A percentile compares a stretch with the other conserved stretches of the same genome.
These are phyloP conservation scores for Monosporozyma unispora DNA, from an alignment of 805 yeast genomes.

Conservation along the genomic window DNA sequence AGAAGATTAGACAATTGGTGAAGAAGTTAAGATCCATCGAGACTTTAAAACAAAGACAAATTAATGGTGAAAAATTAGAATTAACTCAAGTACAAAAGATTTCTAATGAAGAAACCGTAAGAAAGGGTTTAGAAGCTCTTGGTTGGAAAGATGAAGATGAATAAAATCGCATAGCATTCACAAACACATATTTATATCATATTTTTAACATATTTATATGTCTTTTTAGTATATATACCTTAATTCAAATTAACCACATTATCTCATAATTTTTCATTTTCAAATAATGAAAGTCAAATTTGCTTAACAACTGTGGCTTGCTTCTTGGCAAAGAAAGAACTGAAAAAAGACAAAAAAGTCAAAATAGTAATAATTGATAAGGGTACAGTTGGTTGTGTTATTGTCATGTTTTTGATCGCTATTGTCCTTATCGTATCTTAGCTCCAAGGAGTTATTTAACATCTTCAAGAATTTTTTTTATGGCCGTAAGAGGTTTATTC, in stretches of 20 bases:
- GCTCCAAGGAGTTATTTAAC: too few species aligned
- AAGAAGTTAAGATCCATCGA: constrained; percentile 96
- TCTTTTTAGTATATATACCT: not conserved
- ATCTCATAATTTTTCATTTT: too few species aligned
- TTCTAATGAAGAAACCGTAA: constrained; percentile 72
- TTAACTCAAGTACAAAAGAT: constrained; percentile 89
- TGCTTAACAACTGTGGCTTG: too few species aligned
- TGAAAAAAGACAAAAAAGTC: too few species aligned
- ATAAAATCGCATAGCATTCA: not conserved
- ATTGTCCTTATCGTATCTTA: too few species aligned
- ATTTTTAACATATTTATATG: not conserved
- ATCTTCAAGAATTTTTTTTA: too few species aligned
- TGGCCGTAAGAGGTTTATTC: too few species aligned
- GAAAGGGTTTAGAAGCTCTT: constrained; percentile 59
- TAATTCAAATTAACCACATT: not conserved
- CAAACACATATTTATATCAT: not conserved
- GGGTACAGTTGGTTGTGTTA: too few species aligned
- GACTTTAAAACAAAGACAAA: constrained; percentile 75
- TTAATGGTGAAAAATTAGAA: constrained; percentile 75
- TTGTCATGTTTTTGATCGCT: too few species aligned
- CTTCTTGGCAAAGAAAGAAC: too few species aligned
- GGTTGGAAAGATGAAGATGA: constrained; percentile 50
- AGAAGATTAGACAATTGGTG: constrained; percentile 80
- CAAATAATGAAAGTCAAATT: too few species aligned
- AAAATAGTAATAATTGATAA: too few species aligned